Evolutionary conservation across 2,329 filamentous ascomycete genomes (phyloP).

Genomic region (Xenoacremonium recifei): DNA sequence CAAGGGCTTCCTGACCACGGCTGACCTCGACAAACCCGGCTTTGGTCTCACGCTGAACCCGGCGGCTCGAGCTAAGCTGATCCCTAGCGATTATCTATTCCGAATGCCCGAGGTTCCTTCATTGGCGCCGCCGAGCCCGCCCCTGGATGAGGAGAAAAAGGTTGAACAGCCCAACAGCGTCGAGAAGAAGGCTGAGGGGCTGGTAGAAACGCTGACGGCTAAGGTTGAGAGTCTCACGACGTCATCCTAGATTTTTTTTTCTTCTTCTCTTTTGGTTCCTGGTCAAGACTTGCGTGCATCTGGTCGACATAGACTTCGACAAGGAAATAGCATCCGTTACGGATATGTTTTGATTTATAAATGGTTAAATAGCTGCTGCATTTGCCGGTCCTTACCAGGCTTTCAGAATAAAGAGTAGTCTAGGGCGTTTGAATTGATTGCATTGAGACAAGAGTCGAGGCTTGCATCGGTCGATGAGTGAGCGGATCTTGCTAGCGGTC

Average conservation of each 20-base stretch:
- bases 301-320: too few relatives aligned
- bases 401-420: too few relatives aligned
- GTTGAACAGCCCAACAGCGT: slow-evolving; percentile 12
- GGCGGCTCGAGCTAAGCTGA: slow-evolving; percentile 65
- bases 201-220: slow-evolving; percentile 30
- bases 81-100: slow-evolving; percentile 72
- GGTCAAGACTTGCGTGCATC: too few relatives aligned
- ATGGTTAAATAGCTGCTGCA: too few relatives aligned
- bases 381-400: too few relatives aligned
- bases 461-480: too few relatives aligned
- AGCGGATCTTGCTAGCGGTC: too few relatives aligned
- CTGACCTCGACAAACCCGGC: slow-evolving; percentile 81
- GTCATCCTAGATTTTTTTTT: slow-evolving; percentile 11
- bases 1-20: slow-evolving; percentile 77
- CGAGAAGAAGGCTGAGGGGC: slow-evolving; percentile 16
- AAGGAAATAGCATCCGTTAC: too few relatives aligned
- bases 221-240: slow-evolving; percentile 35
- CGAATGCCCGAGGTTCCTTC: slow-evolving; percentile 59
- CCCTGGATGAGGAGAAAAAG: slow-evolving; percentile 19
- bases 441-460: too few relatives aligned
- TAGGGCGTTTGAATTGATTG: too few relatives aligned
- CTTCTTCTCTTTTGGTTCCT: too few relatives aligned
- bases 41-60: slow-evolving; percentile 89
- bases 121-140: slow-evolving; percentile 33
- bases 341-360: too few relatives aligned